Conservation (phyloP, 441 rosid species). For the Gossypium schwendimanii region DNA sequence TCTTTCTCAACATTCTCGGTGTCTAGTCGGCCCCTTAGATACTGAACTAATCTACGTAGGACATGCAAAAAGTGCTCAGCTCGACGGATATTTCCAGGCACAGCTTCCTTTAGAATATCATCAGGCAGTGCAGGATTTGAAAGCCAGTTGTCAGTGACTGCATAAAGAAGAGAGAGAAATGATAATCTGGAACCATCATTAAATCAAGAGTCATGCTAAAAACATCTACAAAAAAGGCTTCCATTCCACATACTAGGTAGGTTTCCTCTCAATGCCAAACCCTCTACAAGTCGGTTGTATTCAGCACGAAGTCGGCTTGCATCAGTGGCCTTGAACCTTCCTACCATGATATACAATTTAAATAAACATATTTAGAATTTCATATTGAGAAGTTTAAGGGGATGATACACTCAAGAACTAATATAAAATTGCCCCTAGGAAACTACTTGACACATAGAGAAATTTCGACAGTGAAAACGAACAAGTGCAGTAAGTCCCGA, state of each 20-base stretch:
- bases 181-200: not conserved
- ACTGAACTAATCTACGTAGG: slow-evolving; percentile 79
- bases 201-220: slow-evolving; percentile 6
- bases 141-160: slow-evolving; percentile 82
- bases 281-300: slow-evolving; percentile 83
- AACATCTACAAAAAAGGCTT: slow-evolving; percentile 1
- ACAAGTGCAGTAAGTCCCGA: not conserved
- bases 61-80: slow-evolving; percentile 93
- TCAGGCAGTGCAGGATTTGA: slow-evolving; percentile 95
- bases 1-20: slow-evolving; percentile 89
- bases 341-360: slow-evolving; percentile 59
- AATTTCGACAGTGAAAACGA: not conserved
- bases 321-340: slow-evolving; percentile 98
- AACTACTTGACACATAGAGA: not conserved
- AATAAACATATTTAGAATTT: slow-evolving; percentile 28
- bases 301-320: slow-evolving; percentile 84
- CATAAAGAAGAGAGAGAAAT: slow-evolving; percentile 10
- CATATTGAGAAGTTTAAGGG: slow-evolving; percentile 7
- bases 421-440: not conserved
- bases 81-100: slow-evolving; percentile 90
- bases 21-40: slow-evolving; percentile 62
- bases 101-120: slow-evolving; percentile 90
- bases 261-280: slow-evolving; percentile 82
- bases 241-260: slow-evolving; percentile 45
- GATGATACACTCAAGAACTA: slow-evolving; percentile 6